Conservation (phyloP, 345 rosid genomes). For the Pistacia vera region DNA sequence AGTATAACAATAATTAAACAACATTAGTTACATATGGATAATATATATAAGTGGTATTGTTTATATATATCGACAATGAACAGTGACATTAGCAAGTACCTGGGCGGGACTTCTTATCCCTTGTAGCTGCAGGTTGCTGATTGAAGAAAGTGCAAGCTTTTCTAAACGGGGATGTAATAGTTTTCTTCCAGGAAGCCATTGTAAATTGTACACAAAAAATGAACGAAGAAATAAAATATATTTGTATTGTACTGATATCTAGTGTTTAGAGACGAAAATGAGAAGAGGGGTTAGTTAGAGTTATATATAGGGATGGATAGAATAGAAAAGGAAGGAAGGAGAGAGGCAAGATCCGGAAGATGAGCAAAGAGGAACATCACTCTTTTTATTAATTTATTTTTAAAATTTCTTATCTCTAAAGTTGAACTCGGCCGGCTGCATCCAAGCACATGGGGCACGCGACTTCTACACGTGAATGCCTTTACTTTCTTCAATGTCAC, state of each 20-base stretch:
- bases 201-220: neutral
- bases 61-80: neutral
- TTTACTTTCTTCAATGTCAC: slow-evolving; percentile 14
- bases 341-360: slow-evolving; percentile 80
- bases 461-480: slow-evolving; percentile 44
- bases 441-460: slow-evolving; percentile 47
- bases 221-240: neutral
- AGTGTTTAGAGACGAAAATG: neutral
- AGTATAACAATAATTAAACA: neutral
- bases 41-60: neutral
- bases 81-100: slow-evolving; percentile 24
- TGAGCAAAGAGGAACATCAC: slow-evolving; percentile 51
- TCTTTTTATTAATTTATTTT: slow-evolving; percentile 9
- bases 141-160: slow-evolving; percentile 87
- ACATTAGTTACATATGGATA: neutral
- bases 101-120: slow-evolving; percentile 46
- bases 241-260: no score
- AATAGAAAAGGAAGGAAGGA: slow-evolving; percentile 15
- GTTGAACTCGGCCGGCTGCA: slow-evolving; percentile 28
- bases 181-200: slow-evolving; percentile 87
- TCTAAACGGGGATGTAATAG: slow-evolving; percentile 72
- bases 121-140: slow-evolving; percentile 40
- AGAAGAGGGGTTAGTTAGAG: neutral
- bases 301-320: neutral
- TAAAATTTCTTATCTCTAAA: slow-evolving; percentile 25